Conservation (phyloP, 306 rosid genomes). For the Quercus dentata region DNA sequence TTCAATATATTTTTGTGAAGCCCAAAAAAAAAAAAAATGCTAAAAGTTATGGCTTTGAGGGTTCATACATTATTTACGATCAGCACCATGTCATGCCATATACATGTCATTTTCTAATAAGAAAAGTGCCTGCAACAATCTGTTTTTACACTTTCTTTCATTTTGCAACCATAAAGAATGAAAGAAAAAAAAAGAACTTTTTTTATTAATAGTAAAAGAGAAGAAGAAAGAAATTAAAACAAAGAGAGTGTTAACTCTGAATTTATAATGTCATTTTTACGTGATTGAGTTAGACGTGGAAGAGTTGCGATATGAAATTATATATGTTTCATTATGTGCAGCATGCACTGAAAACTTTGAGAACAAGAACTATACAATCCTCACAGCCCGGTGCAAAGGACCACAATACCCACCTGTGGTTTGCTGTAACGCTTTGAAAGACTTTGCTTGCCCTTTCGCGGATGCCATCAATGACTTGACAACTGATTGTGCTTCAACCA, state of each 20-base stretch:
- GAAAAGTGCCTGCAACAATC: no score
- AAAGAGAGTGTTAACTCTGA: not conserved
- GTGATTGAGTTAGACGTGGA: not conserved
- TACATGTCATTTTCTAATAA: no score
- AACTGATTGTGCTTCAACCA: slow-evolving; percentile 56
- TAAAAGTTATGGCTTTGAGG: no score
- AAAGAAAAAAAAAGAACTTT: not conserved
- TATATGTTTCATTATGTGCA: slow-evolving; percentile 23
- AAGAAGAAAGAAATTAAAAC: not conserved
- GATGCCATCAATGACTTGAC: slow-evolving; percentile 38
- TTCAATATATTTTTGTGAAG: no score
- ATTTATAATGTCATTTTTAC: not conserved
- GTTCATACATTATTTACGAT: no score
- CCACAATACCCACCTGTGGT: slow-evolving; percentile 59
- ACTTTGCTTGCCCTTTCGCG: slow-evolving; percentile 68
- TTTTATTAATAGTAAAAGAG: no score
- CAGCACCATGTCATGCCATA: no score
- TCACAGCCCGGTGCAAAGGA: slow-evolving; percentile 92
- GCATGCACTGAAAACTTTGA: slow-evolving; percentile 64
- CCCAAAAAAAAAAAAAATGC: no score
- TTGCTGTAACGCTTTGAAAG: slow-evolving; percentile 79
- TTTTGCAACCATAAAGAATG: not conserved
- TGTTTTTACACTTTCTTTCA: not conserved
- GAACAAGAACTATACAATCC: slow-evolving; percentile 66
- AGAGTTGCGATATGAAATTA: not conserved